phyloP scores from a whole-genome alignment of 805 yeast species.

The Candida odintsovae region DNA sequence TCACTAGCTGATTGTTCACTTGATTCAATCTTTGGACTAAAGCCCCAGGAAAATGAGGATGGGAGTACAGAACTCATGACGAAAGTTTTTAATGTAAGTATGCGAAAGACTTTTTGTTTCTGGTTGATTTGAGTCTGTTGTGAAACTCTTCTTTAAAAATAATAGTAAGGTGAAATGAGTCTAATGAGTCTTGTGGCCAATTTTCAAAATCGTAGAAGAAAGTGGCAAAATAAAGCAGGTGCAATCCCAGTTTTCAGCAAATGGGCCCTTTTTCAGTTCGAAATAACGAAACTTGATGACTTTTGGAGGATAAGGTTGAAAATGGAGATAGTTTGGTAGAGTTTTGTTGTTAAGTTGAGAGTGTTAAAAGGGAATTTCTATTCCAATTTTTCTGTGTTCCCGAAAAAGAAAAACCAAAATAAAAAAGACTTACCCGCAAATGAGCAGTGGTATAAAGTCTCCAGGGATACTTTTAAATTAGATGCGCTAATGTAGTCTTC shows the following conservation, averaged over 20 bases:
- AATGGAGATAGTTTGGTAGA: not conserved
- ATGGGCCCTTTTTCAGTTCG: not conserved
- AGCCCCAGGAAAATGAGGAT: constrained; percentile 23
- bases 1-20: constrained; percentile 6
- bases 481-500: no score
- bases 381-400: not conserved
- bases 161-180: not conserved
- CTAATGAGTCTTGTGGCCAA: not conserved
- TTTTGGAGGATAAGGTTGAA: not conserved
- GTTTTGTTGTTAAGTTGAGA: not conserved
- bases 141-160: no score
- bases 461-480: no score
- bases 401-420: not conserved
- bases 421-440: not conserved
- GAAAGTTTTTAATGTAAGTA: not conserved
- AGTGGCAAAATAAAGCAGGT: not conserved
- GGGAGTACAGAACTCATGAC: constrained; percentile 14
- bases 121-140: no score
- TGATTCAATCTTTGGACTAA: constrained; percentile 24
- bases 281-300: not conserved
- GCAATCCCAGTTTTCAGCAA: not conserved
- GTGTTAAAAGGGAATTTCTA: not conserved
- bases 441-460: not conserved
- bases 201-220: not conserved
- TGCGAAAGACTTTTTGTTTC: not conserved